Base-by-base conservation (phyloP, 148 eudicot genomes). In the Diospyros lotus region DNA sequence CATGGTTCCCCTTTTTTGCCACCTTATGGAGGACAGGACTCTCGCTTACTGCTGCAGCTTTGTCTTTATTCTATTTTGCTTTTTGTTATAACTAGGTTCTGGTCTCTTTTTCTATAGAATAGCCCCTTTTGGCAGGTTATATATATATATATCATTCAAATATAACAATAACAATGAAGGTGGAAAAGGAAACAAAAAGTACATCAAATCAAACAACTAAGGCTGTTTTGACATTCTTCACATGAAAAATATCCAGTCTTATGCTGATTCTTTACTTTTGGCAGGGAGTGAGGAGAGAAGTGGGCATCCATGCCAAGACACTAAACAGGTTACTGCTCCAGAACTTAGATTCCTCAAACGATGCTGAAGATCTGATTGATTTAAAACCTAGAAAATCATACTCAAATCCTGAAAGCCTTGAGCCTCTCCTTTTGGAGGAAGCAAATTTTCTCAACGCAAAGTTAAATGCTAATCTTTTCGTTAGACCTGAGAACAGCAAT, bases 221-320 rank as follows among this genome's bases (percentile, higher is more conserved):
- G 60, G 17, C 60, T 15, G 8, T 3, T 10, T 3, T 3, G 8
- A 15, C 60, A 56, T 61, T 40, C 4, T 3, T 61, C 5, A 4
- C 1, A 2, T 6, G 3, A 44, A 3, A 17, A 42, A 28, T 18
- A 39, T 12, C 48, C 15, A 2, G 44, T 51, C 63, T 66, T 13
- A 18, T 65, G 7, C 9, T 14, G 3, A 41, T 15, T 51, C 28
- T 58, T 1, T 75, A 55, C 51, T 60, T 75, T 56, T 75, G 28
- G 81, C 83, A 94, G 98, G 98, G 98, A 75, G 97, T 94, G 46
- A 82, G 96, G 77, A 90, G 97, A 81, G 96, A 90, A 89, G 97
- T 90, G 40, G 97, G 97, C 52, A 82, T 77, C 68, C 98, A 94
- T 81, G 98, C 98, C 61, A 94, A 83, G 77, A 86, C 83, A 14